phyloP scores from a whole-genome alignment of 305 asterid genomes.

The Fraxinus greggii region DNA sequence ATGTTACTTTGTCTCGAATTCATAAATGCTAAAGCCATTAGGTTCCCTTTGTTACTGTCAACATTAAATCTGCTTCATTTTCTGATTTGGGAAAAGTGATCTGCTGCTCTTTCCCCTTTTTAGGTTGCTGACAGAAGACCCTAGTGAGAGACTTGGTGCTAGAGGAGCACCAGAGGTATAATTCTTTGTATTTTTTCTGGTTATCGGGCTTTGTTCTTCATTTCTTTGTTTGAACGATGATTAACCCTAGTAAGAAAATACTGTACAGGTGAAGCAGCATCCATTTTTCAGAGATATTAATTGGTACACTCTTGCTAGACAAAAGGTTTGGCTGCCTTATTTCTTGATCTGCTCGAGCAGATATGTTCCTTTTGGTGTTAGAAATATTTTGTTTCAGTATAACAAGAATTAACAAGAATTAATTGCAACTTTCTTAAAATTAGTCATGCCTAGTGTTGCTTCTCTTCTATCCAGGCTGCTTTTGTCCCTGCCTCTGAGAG shows the following conservation, averaged over 20 bases:
- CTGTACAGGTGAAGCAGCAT: conserved; percentile 87
- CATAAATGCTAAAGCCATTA: background rate
- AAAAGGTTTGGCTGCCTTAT: conserved; percentile 55
- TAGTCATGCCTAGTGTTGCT: conserved; percentile 15
- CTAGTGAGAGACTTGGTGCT: conserved; percentile 94
- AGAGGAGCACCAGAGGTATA: conserved; percentile 88
- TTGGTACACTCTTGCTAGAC: conserved; percentile 98
- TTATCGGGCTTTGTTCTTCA: background rate
- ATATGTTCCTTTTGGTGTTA: background rate
- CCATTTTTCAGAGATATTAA: conserved; percentile 86
- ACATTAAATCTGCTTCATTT: background rate
- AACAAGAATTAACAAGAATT: background rate
- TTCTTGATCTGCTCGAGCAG: background rate
- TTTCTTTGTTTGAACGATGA: background rate
- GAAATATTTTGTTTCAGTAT: background rate
- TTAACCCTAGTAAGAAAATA: background rate
- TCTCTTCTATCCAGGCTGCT: conserved; percentile 61
- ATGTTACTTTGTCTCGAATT: background rate
- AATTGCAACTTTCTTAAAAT: background rate
- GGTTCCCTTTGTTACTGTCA: background rate
- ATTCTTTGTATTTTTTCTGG: background rate
- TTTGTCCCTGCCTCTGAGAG: conserved; percentile 92
- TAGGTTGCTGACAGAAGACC: conserved; percentile 96
- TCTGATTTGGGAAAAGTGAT: conserved; percentile 3
- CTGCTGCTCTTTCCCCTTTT: conserved; percentile 12